Base-by-base conservation (phyloP, 352 stramenopile species). In the Globisporangium irregulare region DNA sequence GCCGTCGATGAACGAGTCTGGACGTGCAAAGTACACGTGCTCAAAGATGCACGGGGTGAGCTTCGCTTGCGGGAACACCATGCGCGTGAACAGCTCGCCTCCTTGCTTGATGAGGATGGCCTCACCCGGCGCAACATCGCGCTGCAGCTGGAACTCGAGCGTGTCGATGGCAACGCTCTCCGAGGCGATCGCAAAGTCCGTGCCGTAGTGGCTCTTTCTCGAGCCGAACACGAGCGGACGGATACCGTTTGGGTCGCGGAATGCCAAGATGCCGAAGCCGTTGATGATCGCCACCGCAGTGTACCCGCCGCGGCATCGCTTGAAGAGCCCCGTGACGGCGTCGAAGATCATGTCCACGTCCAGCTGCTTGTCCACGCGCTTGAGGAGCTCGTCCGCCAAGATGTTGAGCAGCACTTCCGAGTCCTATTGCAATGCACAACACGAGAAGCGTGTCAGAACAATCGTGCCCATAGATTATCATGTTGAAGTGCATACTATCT, bases 21-120 rank as follows among this genome's bases (percentile, higher is more conserved):
- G 98, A 48, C 98, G 92, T 2, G 97, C 96, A 85, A 99, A 99
- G 83, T 99, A 99, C 46, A 99, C 98, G 80, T 99, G 99, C 86
- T 99, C 98, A 75, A 99, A 99, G 71, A 99, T 99, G 78, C 98
- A 99, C n/a, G 98, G 97, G 10, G 80, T 88, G 15, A 98, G 85
- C 63, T 76, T 82, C 12, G 82, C 73, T 48, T 81, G 63, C 12
- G 80, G 71, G 48, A 86, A 75, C 77, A 96, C 98, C 62, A 92
- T 80, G 62, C 93, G 90, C 12, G 86, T 92, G 60, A 92, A 86
- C 36, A 98, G 90, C 51, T 86, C 69, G 27, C 86, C 96, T 67
- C 76, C 91, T 77, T 93, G 86, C 74, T 82, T 95, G 69, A 99
- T 92, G 48, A 99, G 91, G 72, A 99, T 96, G 25, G 94, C 96